Conservation (phyloP, 78 protist genomes). For the Bodo saltans region DNA sequence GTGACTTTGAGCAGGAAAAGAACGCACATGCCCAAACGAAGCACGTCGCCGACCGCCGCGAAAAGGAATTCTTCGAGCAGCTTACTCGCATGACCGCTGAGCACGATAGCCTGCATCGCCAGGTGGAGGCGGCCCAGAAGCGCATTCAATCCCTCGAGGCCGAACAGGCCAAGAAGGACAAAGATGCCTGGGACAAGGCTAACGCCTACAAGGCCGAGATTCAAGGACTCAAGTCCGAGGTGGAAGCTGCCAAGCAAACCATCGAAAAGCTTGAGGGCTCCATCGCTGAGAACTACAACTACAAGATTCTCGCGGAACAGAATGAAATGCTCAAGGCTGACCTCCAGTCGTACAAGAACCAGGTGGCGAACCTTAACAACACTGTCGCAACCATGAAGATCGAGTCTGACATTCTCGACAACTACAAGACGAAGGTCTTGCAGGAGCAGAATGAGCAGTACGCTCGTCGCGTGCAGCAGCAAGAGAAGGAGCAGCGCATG, state of each 20-base stretch:
- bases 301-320: slow-evolving; percentile 31
- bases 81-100: slow-evolving; percentile 17
- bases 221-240: neutral
- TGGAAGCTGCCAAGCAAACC: slow-evolving; percentile 19
- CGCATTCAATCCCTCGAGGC: neutral
- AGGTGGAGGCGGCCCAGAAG: neutral
- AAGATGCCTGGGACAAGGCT: slow-evolving; percentile 6
- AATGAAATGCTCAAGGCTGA: slow-evolving; percentile 27
- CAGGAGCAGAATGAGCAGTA: slow-evolving; percentile 37
- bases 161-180: slow-evolving; percentile 21
- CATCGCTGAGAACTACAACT: slow-evolving; percentile 31
- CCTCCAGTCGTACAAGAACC: slow-evolving; percentile 14
- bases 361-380: slow-evolving; percentile 29
- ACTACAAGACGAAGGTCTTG: slow-evolving; percentile 27
- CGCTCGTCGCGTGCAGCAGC: slow-evolving; percentile 11
- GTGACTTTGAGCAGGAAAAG: slow-evolving; percentile 3
- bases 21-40: neutral
- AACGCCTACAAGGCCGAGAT: slow-evolving; percentile 22
- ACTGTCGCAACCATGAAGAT: slow-evolving; percentile 25
- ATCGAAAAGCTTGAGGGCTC: slow-evolving; percentile 32
- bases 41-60: slow-evolving; percentile 3
- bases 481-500: slow-evolving; percentile 22
- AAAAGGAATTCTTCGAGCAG: slow-evolving; percentile 13
- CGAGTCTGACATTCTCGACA: slow-evolving; percentile 19
- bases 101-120: slow-evolving; percentile 4